Conservation (phyloP, 352 stramenopile species). For the Phytophthora constricta region DNA sequence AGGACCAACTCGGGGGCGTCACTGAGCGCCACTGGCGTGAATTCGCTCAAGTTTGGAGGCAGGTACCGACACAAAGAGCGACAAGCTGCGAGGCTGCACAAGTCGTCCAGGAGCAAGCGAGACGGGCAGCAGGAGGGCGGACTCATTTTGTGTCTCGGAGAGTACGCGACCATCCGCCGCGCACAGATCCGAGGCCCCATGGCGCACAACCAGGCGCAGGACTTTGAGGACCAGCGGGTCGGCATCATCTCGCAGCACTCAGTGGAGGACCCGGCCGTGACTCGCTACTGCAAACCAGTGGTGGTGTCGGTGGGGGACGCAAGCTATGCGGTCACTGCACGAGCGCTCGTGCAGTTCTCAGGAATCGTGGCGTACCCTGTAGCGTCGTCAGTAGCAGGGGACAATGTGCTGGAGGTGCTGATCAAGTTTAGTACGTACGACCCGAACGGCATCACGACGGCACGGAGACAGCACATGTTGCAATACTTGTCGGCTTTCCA, state of each 20-base stretch:
- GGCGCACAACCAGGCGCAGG: slow-evolving; percentile 34
- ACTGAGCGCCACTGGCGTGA: slow-evolving; percentile 23
- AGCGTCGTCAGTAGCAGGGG: slow-evolving; percentile 36
- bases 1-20: slow-evolving; percentile 24
- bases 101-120: slow-evolving; percentile 6
- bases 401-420: slow-evolving; percentile 63
- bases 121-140: slow-evolving; percentile 30
- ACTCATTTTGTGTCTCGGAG: slow-evolving; percentile 59
- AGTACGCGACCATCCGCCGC: slow-evolving; percentile 69
- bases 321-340: slow-evolving; percentile 42
- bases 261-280: slow-evolving; percentile 67
- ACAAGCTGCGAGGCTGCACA: slow-evolving; percentile 18
- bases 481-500: slow-evolving; percentile 55
- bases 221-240: slow-evolving; percentile 57
- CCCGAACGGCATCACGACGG: slow-evolving; percentile 41
- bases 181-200: slow-evolving; percentile 46
- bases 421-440: slow-evolving; percentile 76
- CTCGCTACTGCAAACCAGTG: slow-evolving; percentile 67
- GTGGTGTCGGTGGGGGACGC: slow-evolving; percentile 25
- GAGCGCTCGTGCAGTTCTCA: slow-evolving; percentile 68
- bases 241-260: slow-evolving; percentile 77
- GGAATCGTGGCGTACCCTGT: slow-evolving; percentile 71
- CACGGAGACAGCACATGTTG: slow-evolving; percentile 58
- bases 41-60: slow-evolving; percentile 52
- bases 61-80: slow-evolving; percentile 36